These are phyloP conservation scores for Populus hybrid DNA, from an alignment of 441 rosid genomes.

Conservation along the genomic window DNA sequence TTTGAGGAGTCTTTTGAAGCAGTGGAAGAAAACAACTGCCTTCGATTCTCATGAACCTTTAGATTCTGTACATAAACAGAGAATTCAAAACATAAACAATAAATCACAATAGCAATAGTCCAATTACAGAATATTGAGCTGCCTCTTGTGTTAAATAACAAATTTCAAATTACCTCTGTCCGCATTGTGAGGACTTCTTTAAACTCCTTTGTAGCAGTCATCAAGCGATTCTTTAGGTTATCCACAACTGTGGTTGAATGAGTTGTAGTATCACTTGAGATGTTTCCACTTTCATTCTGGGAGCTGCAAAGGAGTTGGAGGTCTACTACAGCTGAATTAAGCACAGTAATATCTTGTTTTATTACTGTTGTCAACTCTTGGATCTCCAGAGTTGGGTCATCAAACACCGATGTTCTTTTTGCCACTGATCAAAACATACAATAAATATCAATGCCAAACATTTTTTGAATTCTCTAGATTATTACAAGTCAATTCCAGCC, in stretches of 20 bases:
- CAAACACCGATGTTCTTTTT: constrained; percentile 86
- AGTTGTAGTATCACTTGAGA: constrained; percentile 71
- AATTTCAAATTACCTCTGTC: constrained; percentile 57
- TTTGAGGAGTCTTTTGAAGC: constrained; percentile 81
- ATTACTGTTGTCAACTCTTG: constrained; percentile 83
- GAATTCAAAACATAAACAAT: neutral
- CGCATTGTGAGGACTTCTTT: constrained; percentile 89
- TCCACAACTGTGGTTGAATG: constrained; percentile 77
- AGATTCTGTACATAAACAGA: constrained; percentile 53
- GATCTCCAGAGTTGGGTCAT: constrained; percentile 88
- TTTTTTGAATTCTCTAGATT: neutral
- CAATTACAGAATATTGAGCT: neutral
- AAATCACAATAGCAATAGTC: neutral
- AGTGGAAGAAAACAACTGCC: constrained; percentile 74
- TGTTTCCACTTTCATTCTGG: constrained; percentile 59
- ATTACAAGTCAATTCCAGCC: neutral
- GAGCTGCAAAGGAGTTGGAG: constrained; percentile 74
- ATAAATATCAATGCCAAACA: neutral
- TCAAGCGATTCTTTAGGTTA: constrained; percentile 57
- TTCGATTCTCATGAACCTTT: constrained; percentile 84
- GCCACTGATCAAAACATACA: constrained; percentile 57
- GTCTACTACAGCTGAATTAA: constrained; percentile 83
- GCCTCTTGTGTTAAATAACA: neutral
- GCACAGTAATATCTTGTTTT: constrained; percentile 89
- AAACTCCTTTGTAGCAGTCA: constrained; percentile 84